Conservation (phyloP, 768 basidiomycete genomes). For the Neoboletus subvelutipes region DNA sequence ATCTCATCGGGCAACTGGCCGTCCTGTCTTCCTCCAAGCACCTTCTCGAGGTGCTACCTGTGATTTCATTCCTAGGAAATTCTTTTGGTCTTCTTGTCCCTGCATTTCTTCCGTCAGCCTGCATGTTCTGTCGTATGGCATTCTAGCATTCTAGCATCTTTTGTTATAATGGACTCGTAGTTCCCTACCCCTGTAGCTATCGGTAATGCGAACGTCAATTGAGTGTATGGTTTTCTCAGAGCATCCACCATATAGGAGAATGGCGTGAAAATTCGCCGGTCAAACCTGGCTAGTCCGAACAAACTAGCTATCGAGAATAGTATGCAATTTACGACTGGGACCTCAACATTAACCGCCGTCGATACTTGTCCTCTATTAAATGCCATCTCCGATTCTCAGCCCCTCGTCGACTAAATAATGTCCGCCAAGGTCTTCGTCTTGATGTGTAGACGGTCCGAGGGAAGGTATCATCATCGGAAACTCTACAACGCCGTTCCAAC, state of each 20-base stretch:
- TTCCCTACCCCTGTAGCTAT: conserved; percentile 10
- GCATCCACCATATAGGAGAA: background rate
- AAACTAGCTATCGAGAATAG: conserved; percentile 1
- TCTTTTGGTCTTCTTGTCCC: conserved; percentile 17
- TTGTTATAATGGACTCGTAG: conserved; percentile 25
- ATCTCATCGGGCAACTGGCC: conserved; percentile 70
- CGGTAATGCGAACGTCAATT: conserved; percentile 20
- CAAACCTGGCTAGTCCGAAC: background rate
- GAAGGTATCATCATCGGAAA: background rate
- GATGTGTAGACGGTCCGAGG: conserved; percentile 10
- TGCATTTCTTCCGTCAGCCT: background rate
- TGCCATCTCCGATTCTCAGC: conserved; percentile 33
- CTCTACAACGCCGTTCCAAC: conserved; percentile 15
- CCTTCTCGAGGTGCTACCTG: conserved; percentile 77
- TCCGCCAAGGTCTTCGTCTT: conserved; percentile 23
- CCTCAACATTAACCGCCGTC: conserved; percentile 9
- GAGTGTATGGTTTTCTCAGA: conserved; percentile 1
- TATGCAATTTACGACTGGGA: background rate
- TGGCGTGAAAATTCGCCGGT: background rate
- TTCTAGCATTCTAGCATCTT: conserved; percentile 14
- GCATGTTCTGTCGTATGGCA: conserved; percentile 5
- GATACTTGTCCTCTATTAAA: conserved; percentile 25
- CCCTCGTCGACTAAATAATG: conserved; percentile 26
- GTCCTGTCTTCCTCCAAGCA: conserved; percentile 69
- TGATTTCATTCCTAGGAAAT: conserved; percentile 28